Evolutionary conservation across 352 stramenopile species (phyloP), one percentile per base, ranked within the genome.

Genomic region (Halophytophthora batemanensis): DNA sequence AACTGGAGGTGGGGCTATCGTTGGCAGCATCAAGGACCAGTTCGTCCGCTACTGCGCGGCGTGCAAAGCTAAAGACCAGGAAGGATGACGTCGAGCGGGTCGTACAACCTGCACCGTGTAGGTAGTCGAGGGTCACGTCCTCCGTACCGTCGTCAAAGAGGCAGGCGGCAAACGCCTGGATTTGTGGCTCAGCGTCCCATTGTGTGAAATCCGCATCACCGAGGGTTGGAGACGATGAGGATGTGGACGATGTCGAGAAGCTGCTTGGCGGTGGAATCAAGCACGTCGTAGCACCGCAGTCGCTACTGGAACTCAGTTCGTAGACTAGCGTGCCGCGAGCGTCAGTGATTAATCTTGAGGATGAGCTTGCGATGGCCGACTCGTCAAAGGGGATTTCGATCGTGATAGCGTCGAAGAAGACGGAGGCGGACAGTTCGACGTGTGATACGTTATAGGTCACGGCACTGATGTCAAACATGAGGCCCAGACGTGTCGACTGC

Each of bases 51-150:
- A 74, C 37, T 5, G 81, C 74, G 17, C 69, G 59, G 21, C 67
- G 73, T 4, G 43, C 64, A 17, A 82, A 60, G 34, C 66, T 71
- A 38, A 76, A 72, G 39, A 86, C 58, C 10, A 83, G 56, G 58
- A 85, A 68, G 1, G 69, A 77, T 28, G 66, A 65, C 11, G 68
- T 54, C 5, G 64, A 61, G 10, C 56, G 60, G 8, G 35, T 35
- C 28, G 45, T 60, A 35, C 66, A 79, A 19, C 45, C 50, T 2
- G 23, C 13, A 6, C 60, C 66, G 12, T 74, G 60, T 17, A 74
- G 39, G 14, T 72, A 72, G 5, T 56, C 53, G 14, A 35, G 6
- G 14, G 64, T 72, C 48, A 74, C 45, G 45, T 59, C 64, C 35
- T 76, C 62, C 2, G 65, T 59, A 21, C 50, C 56, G 19, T 62